Conservation (phyloP, 2,329 filamentous ascomycete genomes). For the Hypoxylon sp. region DNA sequence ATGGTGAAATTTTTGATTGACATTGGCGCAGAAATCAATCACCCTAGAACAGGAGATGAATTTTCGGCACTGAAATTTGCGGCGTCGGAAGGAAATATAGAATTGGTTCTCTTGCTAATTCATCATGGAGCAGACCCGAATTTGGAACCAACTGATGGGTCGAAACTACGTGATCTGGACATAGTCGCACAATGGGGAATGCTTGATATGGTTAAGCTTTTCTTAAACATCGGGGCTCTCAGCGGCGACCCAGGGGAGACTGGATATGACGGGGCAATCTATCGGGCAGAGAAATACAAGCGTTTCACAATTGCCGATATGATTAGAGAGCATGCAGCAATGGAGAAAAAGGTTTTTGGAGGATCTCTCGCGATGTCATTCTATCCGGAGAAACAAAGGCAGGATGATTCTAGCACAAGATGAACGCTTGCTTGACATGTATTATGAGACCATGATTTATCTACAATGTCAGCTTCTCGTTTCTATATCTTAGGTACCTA, state of each 20-base stretch:
- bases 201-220: constrained; percentile 33
- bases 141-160: background rate
- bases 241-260: constrained; percentile 17
- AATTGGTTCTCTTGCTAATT: constrained; percentile 24
- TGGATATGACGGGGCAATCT: constrained; percentile 29
- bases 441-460: no score
- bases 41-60: background rate
- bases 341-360: background rate
- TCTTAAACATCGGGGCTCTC: constrained; percentile 29
- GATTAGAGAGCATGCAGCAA: constrained; percentile 4
- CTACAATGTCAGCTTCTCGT: no score
- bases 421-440: no score
- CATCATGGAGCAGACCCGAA: constrained; percentile 30
- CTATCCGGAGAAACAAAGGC: no score
- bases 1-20: constrained; percentile 17
- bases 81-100: constrained; percentile 14
- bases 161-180: constrained; percentile 17
- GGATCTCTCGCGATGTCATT: constrained; percentile 14
- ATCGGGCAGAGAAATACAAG: background rate
- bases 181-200: background rate
- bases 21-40: constrained; percentile 21
- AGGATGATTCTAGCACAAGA: no score
- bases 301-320: constrained; percentile 9
- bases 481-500: no score
- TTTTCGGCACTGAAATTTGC: constrained; percentile 25